Percentiles rank a stretch among this genome's conserved stretches.
phyloP scores from a whole-genome alignment of 2,329 filamentous ascomycete species.

The Ceratocystis ficicola region DNA sequence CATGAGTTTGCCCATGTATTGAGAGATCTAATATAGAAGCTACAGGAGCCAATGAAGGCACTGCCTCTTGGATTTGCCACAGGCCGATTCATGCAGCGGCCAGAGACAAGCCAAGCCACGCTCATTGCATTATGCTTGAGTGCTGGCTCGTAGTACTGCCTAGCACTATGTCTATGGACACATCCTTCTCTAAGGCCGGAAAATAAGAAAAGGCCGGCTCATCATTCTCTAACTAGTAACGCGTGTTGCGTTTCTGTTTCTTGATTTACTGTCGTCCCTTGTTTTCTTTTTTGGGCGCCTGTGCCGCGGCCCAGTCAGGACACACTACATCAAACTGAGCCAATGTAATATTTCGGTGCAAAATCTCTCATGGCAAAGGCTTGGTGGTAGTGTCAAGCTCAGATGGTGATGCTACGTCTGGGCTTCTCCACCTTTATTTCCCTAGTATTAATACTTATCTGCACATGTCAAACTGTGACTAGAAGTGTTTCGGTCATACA shows the following conservation, averaged over 20 bases:
- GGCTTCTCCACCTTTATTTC: neutral
- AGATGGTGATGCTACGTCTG: neutral
- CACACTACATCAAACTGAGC: neutral
- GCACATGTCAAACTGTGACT: neutral
- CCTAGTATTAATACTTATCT: neutral
- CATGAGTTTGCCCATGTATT: neutral
- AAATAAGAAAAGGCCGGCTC: neutral
- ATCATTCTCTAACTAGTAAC: neutral
- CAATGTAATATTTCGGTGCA: too few species aligned
- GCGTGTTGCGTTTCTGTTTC: constrained; percentile 9
- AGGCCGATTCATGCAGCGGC: neutral
- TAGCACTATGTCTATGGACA: neutral
- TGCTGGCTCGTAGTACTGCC: neutral
- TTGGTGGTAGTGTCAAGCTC: neutral
- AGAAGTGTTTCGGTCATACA: neutral
- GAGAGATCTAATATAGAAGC: neutral
- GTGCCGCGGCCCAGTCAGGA: neutral
- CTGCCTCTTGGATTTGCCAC: neutral
- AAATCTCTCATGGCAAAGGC: neutral
- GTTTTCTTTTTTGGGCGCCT: neutral
- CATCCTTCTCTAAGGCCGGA: neutral
- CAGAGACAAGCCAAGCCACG: neutral
- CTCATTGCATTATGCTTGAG: neutral
- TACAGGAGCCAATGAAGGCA: neutral
- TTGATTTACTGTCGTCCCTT: neutral